A percentile compares a stretch with the other conserved stretches of the same genome.
Evolutionary conservation across 805 yeast species (phyloP).

Genomic region (Candida lessepsii): DNA sequence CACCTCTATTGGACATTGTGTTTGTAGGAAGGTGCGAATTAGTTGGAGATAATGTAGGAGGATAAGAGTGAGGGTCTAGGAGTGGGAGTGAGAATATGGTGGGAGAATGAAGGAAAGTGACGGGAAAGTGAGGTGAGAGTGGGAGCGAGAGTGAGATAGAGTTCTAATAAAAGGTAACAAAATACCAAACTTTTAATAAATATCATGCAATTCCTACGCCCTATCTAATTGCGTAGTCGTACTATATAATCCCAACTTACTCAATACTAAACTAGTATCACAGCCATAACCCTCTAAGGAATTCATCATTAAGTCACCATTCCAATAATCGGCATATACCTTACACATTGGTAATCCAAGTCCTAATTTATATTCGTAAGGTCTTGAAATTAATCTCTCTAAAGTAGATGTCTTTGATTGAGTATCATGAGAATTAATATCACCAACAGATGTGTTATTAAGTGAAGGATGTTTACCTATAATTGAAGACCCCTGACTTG

Average conservation of each 20-base stretch:
- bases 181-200: no score
- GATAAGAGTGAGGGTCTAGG: not conserved
- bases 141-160: no score
- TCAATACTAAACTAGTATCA: conserved; percentile 77
- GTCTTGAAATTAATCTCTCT: conserved; percentile 63
- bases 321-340: conserved; percentile 95
- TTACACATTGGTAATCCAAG: conserved; percentile 91
- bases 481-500: conserved; percentile 39
- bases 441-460: conserved; percentile 39
- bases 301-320: conserved; percentile 80
- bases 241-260: conserved; percentile 70
- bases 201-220: no score
- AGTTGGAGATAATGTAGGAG: not conserved
- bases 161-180: no score
- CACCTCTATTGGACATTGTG: conserved; percentile 23
- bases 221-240: conserved; percentile 68
- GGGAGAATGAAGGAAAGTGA: no score
- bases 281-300: conserved; percentile 90
- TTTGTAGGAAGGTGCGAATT: not conserved
- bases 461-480: conserved; percentile 26
- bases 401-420: conserved; percentile 51
- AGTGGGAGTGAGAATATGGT: no score
- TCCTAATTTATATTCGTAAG: conserved; percentile 74
- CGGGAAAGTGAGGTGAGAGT: no score
- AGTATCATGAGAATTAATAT: conserved; percentile 20